Base-by-base conservation (phyloP, 805 yeast species). In the Debaryomyces maramus region DNA sequence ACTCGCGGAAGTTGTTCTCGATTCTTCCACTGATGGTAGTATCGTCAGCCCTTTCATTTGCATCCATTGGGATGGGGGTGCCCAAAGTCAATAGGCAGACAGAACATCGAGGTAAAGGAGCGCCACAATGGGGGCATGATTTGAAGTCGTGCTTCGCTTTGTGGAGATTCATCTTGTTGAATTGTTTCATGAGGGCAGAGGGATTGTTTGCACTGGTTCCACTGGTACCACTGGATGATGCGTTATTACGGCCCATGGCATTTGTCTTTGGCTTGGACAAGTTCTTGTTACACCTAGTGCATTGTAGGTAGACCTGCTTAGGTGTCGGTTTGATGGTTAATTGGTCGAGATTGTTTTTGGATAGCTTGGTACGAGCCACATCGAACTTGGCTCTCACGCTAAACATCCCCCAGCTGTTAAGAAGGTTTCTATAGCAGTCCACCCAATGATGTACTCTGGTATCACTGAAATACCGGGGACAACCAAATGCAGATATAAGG, bases 51-150 rank as follows among this genome's bases (percentile, higher is more conserved):
- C 53, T 54, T 55, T 45, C 67, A 41, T 41, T 49, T 37, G 60
- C 41, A 19, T 72, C 76, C 37, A 57, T 56, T 0, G 85, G 81
- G 8, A 80, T 58, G 0, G 83, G 78, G 1, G 76, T 77, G 0
- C 97, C 97, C 44, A 89, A 65, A 0, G 96, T 80, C 32, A 88
- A 65, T 23, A 89, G 62, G 53, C 98, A 91, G 5, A 91, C 85
- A 0, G 96, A 89, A 63, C 98, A 91, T 46, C 96, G 67, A 0
- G 98, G 97, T 16, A 88, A 70, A 14, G 91, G 83, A 1, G 86
- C 78, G 3, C 95, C 91, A 67, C 98, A 91, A 51, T 86, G 85
- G 0, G 90, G 89, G 58, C 97, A 90, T 21, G 61, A 58, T 19
- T 53, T 56, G 36, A 58, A 39, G 36, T 60, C 65, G 17, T 50